Conservation (phyloP, 306 rosid species). For the Cucurbita maxima region DNA sequence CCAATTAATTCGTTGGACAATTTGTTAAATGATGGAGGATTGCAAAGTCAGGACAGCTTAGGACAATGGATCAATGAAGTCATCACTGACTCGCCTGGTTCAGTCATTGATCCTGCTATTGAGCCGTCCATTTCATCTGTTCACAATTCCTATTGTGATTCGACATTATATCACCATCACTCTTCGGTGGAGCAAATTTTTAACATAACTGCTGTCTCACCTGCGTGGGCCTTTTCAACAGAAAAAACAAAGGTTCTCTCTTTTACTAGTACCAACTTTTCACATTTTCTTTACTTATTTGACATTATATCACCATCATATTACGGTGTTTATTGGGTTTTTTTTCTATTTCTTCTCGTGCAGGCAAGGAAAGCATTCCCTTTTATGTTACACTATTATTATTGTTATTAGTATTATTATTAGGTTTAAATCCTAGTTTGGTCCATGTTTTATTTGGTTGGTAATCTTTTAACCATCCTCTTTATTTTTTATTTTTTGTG, state of each 20-base stretch:
- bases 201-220: conserved; percentile 62
- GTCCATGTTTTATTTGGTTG: neutral
- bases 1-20: conserved; percentile 19
- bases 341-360: neutral
- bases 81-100: conserved; percentile 40
- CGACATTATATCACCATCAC: conserved; percentile 30
- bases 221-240: conserved; percentile 56
- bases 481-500: neutral
- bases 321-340: neutral
- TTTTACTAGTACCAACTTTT: neutral
- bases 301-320: neutral
- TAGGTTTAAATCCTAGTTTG: neutral
- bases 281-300: neutral
- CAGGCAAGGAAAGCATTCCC: neutral
- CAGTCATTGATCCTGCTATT: conserved; percentile 31
- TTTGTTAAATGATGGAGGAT: conserved; percentile 28
- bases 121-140: conserved; percentile 40
- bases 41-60: conserved; percentile 81
- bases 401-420: neutral
- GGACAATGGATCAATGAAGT: conserved; percentile 67
- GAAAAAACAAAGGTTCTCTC: conserved; percentile 78
- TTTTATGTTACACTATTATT: neutral
- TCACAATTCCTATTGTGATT: conserved; percentile 28
- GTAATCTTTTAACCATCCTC: neutral
- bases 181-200: conserved; percentile 57